These are phyloP conservation scores for Aegilops sharonensis DNA, from an alignment of 176 grass and related monocot species.

Conservation along the genomic window DNA sequence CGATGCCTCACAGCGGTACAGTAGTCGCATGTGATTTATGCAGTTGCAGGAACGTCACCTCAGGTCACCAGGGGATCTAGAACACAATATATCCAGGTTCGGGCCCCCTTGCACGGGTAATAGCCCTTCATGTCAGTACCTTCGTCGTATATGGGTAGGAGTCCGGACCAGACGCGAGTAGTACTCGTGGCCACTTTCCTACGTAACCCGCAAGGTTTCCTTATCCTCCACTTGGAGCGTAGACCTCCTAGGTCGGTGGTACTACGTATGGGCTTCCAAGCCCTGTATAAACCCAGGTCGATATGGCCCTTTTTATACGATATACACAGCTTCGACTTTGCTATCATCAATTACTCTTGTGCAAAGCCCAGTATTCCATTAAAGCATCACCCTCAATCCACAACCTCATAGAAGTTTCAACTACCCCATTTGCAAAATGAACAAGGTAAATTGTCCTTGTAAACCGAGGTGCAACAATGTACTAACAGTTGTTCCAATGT, in stretches of 20 bases:
- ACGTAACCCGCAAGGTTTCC: too few species aligned
- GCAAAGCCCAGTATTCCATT: neutral
- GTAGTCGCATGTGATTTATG: neutral
- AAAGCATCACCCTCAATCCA: neutral
- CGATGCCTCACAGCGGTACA: neutral
- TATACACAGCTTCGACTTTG: neutral
- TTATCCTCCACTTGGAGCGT: too few species aligned
- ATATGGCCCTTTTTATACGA: neutral
- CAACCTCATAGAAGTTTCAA: neutral
- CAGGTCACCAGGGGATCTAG: neutral
- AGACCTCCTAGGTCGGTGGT: too few species aligned
- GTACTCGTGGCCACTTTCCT: too few species aligned
- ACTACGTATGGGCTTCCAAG: too few species aligned
- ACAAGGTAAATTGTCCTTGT: neutral
- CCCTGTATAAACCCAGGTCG: neutral
- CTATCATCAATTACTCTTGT: neutral
- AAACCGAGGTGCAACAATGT: slow-evolving; percentile 2
- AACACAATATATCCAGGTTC: neutral
- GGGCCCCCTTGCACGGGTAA: neutral
- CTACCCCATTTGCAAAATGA: slow-evolving; percentile 2
- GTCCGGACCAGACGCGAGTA: too few species aligned
- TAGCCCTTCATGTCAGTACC: neutral
- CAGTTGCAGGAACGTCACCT: neutral
- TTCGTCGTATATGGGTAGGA: too few species aligned
- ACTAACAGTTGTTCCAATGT: neutral